A percentile compares a stretch with the other conserved stretches of the same genome.
Conservation (phyloP, 805 yeast species). For the Wickerhamiella slavikovae region DNA sequence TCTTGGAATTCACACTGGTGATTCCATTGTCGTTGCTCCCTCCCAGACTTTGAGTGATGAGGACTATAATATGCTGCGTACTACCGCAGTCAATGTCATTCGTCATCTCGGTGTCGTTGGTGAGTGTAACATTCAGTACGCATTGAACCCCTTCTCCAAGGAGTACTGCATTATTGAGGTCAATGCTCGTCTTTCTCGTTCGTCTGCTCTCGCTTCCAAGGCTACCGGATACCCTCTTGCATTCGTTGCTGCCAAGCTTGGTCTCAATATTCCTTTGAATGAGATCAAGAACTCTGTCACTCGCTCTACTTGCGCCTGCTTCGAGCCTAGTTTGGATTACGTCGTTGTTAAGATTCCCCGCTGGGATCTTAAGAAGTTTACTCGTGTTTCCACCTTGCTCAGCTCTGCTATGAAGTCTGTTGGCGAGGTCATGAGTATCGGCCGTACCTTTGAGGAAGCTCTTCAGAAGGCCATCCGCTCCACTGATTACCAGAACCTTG, state of each 20-base stretch:
- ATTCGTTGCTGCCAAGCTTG: slow-evolving; percentile 92
- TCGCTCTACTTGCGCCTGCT: slow-evolving; percentile 82
- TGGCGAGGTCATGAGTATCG: slow-evolving; percentile 97
- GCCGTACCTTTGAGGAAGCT: slow-evolving; percentile 94
- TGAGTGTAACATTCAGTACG: slow-evolving; percentile 96
- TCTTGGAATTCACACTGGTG: slow-evolving; percentile 96
- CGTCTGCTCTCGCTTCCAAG: slow-evolving; percentile 97
- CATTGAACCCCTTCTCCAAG: slow-evolving; percentile 78
- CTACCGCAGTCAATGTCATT: slow-evolving; percentile 92
- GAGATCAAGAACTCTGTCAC: slow-evolving; percentile 89
- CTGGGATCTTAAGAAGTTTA: slow-evolving; percentile 95
- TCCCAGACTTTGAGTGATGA: slow-evolving; percentile 93
- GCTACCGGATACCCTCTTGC: slow-evolving; percentile 98
- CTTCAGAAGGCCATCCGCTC: slow-evolving; percentile 94
- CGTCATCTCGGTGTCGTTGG: slow-evolving; percentile 98
- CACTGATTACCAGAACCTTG: slow-evolving; percentile 87
- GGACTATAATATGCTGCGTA: slow-evolving; percentile 93
- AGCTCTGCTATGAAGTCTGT: slow-evolving; percentile 95
- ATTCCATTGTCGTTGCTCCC: slow-evolving; percentile 96
- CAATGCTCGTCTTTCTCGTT: slow-evolving; percentile 90
- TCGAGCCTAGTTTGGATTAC: slow-evolving; percentile 93
- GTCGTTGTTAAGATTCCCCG: slow-evolving; percentile 95
- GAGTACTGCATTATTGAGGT: slow-evolving; percentile 97
- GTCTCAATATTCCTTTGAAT: slow-evolving; percentile 76
- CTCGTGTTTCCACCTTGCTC: slow-evolving; percentile 69